Percentiles rank a stretch among this genome's conserved stretches.
Evolutionary conservation across 2,329 filamentous ascomycete species (phyloP).

Genomic region (Aspergillus calidoustus): DNA sequence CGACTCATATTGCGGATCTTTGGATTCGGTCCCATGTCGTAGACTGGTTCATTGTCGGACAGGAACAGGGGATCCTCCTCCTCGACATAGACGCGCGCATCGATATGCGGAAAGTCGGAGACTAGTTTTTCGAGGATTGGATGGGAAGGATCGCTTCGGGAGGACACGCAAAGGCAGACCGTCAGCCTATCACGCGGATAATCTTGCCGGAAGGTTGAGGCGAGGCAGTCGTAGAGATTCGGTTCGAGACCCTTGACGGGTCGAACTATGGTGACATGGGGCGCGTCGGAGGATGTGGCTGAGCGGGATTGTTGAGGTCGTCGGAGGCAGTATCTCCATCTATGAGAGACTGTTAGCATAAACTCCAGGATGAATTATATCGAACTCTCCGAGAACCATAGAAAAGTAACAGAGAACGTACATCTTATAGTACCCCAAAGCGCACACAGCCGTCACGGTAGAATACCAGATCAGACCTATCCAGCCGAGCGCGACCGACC

Average conservation of each 20-base stretch:
- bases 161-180: slow-evolving; percentile 80
- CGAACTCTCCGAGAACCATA: slow-evolving; percentile 3
- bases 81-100: slow-evolving; percentile 78
- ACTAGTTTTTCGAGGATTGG: slow-evolving; percentile 73
- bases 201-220: slow-evolving; percentile 78
- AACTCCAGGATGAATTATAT: background rate
- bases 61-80: slow-evolving; percentile 76
- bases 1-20: slow-evolving; percentile 97
- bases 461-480: slow-evolving; percentile 59
- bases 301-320: slow-evolving; percentile 50
- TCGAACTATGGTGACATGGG: slow-evolving; percentile 86
- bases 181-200: slow-evolving; percentile 79
- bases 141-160: slow-evolving; percentile 74
- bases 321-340: slow-evolving; percentile 59
- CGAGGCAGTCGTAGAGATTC: slow-evolving; percentile 87
- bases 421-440: slow-evolving; percentile 65
- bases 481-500: slow-evolving; percentile 51
- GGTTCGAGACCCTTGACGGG: slow-evolving; percentile 93
- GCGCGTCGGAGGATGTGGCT: slow-evolving; percentile 57
- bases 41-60: slow-evolving; percentile 51
- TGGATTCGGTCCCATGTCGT: slow-evolving; percentile 87
- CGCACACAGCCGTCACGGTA: slow-evolving; percentile 60
- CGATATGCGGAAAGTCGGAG: slow-evolving; percentile 70
- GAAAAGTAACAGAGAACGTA: slow-evolving; percentile 40
- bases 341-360: slow-evolving; percentile 34